Evolutionary conservation across 2,329 filamentous ascomycete genomes (phyloP).

Genomic region (Fusarium neocosmosporiellum): DNA sequence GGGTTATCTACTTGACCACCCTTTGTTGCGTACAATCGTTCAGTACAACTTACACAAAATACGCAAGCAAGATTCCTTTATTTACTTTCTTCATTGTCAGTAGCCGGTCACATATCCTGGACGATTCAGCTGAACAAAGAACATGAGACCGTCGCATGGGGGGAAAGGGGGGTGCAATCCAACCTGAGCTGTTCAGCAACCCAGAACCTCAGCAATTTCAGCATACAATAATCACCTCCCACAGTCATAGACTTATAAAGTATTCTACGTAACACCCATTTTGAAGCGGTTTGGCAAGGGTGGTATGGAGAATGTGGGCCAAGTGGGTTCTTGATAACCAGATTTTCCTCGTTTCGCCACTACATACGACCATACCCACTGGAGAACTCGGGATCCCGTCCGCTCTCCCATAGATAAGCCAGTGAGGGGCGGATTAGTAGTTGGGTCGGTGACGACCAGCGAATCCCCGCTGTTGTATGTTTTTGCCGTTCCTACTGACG

Average conservation of each 20-base stretch:
- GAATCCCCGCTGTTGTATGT: background rate
- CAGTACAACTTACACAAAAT: too few relatives aligned
- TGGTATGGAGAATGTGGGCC: background rate
- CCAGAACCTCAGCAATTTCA: background rate
- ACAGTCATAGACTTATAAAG: background rate
- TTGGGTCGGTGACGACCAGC: background rate
- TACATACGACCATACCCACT: conserved; percentile 5
- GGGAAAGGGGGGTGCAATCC: background rate
- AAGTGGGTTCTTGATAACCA: background rate
- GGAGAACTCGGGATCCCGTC: conserved; percentile 1
- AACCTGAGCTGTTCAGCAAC: background rate
- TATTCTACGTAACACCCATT: background rate
- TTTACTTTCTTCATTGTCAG: background rate
- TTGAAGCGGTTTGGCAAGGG: background rate
- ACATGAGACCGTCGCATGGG: background rate
- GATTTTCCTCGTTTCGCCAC: background rate
- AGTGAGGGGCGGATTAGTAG: background rate
- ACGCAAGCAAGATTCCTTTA: background rate
- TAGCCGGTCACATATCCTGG: too few relatives aligned
- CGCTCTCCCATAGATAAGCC: background rate
- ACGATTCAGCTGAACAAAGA: background rate
- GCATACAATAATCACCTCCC: background rate
- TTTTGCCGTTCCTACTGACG: background rate
- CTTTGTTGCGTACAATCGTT: background rate
- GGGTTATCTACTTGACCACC: background rate